phyloP scores from a whole-genome alignment of 768 basidiomycete species.

The Boletales sp. region DNA sequence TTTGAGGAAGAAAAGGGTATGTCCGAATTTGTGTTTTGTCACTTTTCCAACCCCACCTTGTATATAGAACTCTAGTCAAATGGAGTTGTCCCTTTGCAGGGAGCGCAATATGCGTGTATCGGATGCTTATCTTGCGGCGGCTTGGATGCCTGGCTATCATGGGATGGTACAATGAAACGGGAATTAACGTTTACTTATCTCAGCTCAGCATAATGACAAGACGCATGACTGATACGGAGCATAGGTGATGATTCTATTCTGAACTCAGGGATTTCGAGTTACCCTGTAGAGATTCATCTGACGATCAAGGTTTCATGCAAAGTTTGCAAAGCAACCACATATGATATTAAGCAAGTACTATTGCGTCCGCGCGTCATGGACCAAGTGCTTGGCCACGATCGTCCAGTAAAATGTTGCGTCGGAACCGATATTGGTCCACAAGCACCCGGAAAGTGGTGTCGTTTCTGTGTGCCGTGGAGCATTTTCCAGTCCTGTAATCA shows the following conservation, averaged over 20 bases:
- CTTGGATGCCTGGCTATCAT: not conserved
- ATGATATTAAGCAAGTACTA: no score
- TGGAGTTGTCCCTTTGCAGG: not conserved
- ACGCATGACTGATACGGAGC: not conserved
- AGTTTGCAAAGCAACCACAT: not conserved
- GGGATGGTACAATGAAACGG: not conserved
- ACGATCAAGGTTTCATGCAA: not conserved
- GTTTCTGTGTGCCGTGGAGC: not conserved
- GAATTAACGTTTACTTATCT: not conserved
- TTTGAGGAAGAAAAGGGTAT: no score
- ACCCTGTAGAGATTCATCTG: not conserved
- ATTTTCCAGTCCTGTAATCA: not conserved
- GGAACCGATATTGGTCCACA: not conserved
- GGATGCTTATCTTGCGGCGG: not conserved
- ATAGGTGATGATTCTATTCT: not conserved
- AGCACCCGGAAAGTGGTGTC: not conserved
- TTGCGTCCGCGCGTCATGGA: no score
- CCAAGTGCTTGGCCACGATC: no score
- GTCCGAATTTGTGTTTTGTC: no score
- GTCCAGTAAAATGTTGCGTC: not conserved
- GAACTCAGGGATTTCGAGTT: not conserved
- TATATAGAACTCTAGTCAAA: no score
- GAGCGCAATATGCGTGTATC: not conserved
- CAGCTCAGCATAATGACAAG: not conserved
- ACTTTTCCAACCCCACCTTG: no score